Evolutionary conservation across 2,329 filamentous ascomycete genomes (phyloP).

Genomic region (Stachybotrys chartarum): DNA sequence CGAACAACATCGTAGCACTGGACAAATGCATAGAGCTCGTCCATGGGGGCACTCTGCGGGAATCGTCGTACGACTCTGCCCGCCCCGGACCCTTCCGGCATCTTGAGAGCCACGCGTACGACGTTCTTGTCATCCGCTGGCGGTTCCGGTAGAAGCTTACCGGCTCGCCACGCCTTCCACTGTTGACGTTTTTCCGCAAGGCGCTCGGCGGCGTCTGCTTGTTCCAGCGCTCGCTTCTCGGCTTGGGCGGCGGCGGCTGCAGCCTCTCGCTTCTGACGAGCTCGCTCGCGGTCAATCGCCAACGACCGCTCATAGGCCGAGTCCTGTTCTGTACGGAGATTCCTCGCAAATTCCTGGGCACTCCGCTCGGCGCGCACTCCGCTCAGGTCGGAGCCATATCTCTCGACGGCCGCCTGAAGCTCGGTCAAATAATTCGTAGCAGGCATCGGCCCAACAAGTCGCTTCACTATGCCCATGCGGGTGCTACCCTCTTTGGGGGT

Average conservation of each 20-base stretch:
- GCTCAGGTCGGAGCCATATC: constrained; percentile 69
- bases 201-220: constrained; percentile 53
- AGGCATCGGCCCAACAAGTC: constrained; percentile 66
- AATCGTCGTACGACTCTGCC: constrained; percentile 77
- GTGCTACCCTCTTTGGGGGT: constrained; percentile 78
- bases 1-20: constrained; percentile 73
- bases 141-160: constrained; percentile 63
- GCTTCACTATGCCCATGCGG: constrained; percentile 83
- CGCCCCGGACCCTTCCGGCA: constrained; percentile 52
- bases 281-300: constrained; percentile 79
- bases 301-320: constrained; percentile 89
- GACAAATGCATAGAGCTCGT: constrained; percentile 93
- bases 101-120: constrained; percentile 63
- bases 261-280: constrained; percentile 67
- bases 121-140: constrained; percentile 52
- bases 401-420: constrained; percentile 63
- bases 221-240: constrained; percentile 51
- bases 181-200: constrained; percentile 42
- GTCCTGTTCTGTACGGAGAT: constrained; percentile 80
- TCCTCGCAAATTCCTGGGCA: constrained; percentile 75
- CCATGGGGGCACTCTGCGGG: constrained; percentile 58
- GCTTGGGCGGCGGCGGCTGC: constrained; percentile 64
- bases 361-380: constrained; percentile 67
- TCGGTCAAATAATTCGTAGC: constrained; percentile 68
- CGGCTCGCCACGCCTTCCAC: constrained; percentile 77